Percentiles rank a stretch among this genome's conserved stretches.
Conservation (phyloP, 345 rosid species). For the Lepidium sativum region DNA sequence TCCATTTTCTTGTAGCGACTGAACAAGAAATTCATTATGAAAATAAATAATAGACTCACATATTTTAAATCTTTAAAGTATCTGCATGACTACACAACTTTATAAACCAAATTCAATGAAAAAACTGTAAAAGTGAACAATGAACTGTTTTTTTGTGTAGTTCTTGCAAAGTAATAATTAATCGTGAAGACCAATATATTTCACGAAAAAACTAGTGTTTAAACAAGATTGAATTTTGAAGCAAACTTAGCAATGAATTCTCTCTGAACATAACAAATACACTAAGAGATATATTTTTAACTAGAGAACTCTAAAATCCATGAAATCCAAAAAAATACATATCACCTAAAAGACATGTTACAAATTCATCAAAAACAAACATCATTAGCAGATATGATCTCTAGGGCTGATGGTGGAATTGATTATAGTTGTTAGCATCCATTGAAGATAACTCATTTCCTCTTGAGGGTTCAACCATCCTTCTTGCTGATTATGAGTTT, state of each 20-base stretch:
- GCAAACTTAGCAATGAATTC: neutral
- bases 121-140: too few relatives aligned
- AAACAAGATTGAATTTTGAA: neutral
- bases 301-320: neutral
- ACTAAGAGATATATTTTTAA: neutral
- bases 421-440: neutral
- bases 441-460: neutral
- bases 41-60: too few relatives aligned
- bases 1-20: too few relatives aligned
- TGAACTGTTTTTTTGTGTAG: too few relatives aligned
- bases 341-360: neutral
- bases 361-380: neutral
- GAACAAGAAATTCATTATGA: too few relatives aligned
- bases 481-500: neutral
- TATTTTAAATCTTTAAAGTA: too few relatives aligned
- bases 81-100: too few relatives aligned
- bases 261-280: neutral
- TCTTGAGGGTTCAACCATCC: neutral
- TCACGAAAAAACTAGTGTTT: neutral
- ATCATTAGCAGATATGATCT: neutral
- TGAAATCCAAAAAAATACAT: neutral
- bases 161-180: too few relatives aligned
- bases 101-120: too few relatives aligned
- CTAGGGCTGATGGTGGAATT: neutral
- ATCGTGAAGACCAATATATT: too few relatives aligned